Evolutionary conservation across 345 rosid genomes (phyloP).

Genomic region (Salix exigua): DNA sequence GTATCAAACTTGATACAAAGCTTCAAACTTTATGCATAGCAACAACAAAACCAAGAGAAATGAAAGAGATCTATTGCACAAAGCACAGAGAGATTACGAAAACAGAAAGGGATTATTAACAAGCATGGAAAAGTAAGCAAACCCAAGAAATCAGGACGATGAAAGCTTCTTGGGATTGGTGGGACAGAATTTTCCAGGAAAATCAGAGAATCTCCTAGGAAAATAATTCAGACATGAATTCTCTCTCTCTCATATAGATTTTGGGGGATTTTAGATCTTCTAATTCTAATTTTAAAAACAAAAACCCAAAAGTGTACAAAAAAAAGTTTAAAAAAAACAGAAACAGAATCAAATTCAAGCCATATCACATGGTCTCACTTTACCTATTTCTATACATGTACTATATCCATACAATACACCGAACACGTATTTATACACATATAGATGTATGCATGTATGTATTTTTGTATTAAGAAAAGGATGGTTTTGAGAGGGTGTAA

Average conservation of each 20-base stretch:
- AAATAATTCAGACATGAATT: constrained; percentile 17
- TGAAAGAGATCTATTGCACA: constrained; percentile 7
- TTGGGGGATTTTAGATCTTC: background rate
- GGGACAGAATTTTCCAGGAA: constrained; percentile 1
- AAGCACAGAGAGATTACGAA: background rate
- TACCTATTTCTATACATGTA: background rate
- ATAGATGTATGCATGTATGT: background rate
- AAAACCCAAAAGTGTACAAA: background rate
- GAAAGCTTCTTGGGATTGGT: background rate
- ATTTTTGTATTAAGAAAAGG: background rate
- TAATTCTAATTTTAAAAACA: background rate
- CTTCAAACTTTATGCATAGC: background rate
- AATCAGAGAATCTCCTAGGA: constrained; percentile 1
- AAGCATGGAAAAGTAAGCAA: background rate
- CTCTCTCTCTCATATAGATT: background rate
- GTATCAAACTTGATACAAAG: background rate
- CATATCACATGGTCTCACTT: background rate
- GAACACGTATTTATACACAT: background rate
- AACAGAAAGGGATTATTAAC: background rate
- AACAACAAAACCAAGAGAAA: background rate
- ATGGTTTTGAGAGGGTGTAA: background rate
- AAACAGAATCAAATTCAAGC: background rate
- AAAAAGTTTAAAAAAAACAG: background rate
- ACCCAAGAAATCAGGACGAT: background rate
- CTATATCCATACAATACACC: background rate